Evolutionary conservation across 805 yeast species (phyloP).

Genomic region (Yarrowia osloensis): DNA sequence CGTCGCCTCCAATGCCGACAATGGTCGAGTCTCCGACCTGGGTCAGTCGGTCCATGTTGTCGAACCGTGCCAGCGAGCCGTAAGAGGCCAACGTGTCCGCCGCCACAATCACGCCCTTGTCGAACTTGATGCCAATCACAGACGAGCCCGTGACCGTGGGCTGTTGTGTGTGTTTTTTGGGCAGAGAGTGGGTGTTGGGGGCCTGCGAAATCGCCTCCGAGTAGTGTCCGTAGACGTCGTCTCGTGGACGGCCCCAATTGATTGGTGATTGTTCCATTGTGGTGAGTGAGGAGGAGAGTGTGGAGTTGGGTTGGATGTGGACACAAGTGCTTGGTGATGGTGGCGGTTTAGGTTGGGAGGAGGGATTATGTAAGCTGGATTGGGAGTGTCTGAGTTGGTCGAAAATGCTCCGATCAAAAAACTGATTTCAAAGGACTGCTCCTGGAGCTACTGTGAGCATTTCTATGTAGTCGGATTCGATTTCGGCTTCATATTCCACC

Average conservation of each 20-base stretch:
- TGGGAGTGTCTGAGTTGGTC: neutral
- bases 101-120: conserved; percentile 89
- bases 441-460: too few relatives aligned
- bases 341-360: conserved; percentile 29
- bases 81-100: conserved; percentile 92
- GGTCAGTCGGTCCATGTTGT: conserved; percentile 79
- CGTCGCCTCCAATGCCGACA: conserved; percentile 93
- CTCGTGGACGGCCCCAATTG: conserved; percentile 93
- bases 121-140: conserved; percentile 85
- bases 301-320: neutral
- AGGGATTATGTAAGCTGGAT: neutral
- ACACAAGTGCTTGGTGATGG: conserved; percentile 18
- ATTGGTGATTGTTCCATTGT: conserved; percentile 92
- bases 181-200: conserved; percentile 55
- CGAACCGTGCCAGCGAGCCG: conserved; percentile 88
- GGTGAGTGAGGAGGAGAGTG: neutral
- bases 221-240: conserved; percentile 78
- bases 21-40: conserved; percentile 82
- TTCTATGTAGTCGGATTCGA: too few relatives aligned
- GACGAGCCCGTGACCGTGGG: conserved; percentile 97
- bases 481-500: too few relatives aligned
- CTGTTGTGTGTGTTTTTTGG: conserved; percentile 83
- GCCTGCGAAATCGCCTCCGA: conserved; percentile 56
- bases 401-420: too few relatives aligned
- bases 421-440: too few relatives aligned